Conservation (phyloP, 225 moss, liverwort and hornwort genomes). For the Straminergon stramineum region DNA sequence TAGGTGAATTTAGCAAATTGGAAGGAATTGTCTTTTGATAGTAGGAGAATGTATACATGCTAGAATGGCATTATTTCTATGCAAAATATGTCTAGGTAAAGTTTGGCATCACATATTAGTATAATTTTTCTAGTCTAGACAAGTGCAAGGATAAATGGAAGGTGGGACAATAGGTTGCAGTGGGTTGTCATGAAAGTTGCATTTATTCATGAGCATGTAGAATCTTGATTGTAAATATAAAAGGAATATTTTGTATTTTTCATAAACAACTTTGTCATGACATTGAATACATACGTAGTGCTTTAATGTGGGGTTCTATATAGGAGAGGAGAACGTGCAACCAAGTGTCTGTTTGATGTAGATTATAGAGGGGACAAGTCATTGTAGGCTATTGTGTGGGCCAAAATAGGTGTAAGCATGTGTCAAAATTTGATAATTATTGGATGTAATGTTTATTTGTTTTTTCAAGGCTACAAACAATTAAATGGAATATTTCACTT, state of each 20-base stretch:
- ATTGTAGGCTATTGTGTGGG: neutral
- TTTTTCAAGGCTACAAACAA: neutral
- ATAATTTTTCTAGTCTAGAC: neutral
- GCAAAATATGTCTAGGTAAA: fast-evolving
- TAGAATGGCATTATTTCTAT: neutral
- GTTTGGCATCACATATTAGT: fast-evolving
- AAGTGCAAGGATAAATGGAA: neutral
- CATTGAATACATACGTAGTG: fast-evolving
- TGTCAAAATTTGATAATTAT: neutral
- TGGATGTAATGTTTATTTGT: neutral
- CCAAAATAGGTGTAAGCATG: neutral
- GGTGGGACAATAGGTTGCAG: fast-evolving
- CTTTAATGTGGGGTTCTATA: neutral
- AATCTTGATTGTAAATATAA: neutral
- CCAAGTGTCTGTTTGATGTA: neutral
- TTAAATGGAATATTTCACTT: neutral
- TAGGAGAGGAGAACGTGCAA: fast-evolving
- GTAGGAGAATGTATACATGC: fast-evolving
- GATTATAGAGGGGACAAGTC: fast-evolving
- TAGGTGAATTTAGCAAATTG: neutral
- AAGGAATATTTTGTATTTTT: neutral
- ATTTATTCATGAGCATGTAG: fast-evolving
- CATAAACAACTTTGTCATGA: too few species aligned
- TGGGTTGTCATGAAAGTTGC: neutral
- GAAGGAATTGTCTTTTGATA: neutral